Conservation (phyloP, 257 asterid genomes). For the Thymus quinquecostatus region DNA sequence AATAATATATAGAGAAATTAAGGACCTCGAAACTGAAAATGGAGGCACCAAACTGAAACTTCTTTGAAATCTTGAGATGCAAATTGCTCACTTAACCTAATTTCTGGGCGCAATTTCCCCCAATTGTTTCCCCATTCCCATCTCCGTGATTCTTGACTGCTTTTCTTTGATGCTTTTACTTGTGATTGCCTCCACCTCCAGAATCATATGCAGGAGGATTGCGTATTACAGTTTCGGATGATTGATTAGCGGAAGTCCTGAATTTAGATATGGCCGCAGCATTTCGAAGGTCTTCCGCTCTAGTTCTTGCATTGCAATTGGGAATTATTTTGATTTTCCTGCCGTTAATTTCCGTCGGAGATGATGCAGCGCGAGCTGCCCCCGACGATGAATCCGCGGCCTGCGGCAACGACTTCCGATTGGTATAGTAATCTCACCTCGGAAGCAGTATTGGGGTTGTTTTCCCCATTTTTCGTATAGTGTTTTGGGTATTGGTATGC, state of each 20-base stretch:
- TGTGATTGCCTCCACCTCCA: slow-evolving; percentile 19
- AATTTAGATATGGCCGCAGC: slow-evolving; percentile 44
- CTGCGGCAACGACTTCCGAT: slow-evolving; percentile 54
- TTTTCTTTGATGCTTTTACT: slow-evolving; percentile 24
- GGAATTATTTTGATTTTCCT: slow-evolving; percentile 39
- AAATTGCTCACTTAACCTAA: slow-evolving; percentile 6
- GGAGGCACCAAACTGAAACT: background rate
- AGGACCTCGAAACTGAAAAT: background rate
- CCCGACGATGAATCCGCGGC: slow-evolving; percentile 36
- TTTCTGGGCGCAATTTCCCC: slow-evolving; percentile 10
- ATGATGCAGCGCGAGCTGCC: slow-evolving; percentile 47
- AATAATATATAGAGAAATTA: too few species aligned
- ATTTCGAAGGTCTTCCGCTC: slow-evolving; percentile 30
- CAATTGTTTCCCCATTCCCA: background rate
- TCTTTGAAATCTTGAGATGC: background rate
- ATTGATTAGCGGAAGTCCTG: slow-evolving; percentile 10
- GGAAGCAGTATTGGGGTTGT: slow-evolving; percentile 3
- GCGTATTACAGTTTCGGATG: slow-evolving; percentile 2
- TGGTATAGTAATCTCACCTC: slow-evolving; percentile 41
- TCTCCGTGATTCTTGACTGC: slow-evolving; percentile 26
- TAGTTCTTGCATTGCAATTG: slow-evolving; percentile 32
- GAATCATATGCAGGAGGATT: slow-evolving; percentile 20
- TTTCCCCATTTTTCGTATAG: background rate
- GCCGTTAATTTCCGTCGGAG: slow-evolving; percentile 43
- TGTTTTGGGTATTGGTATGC: background rate